A percentile compares a stretch with the other conserved stretches of the same genome.
These are phyloP conservation scores for Cinnamomum micranthum DNA, from an alignment of 164 flowering plant genomes.

Conservation along the genomic window DNA sequence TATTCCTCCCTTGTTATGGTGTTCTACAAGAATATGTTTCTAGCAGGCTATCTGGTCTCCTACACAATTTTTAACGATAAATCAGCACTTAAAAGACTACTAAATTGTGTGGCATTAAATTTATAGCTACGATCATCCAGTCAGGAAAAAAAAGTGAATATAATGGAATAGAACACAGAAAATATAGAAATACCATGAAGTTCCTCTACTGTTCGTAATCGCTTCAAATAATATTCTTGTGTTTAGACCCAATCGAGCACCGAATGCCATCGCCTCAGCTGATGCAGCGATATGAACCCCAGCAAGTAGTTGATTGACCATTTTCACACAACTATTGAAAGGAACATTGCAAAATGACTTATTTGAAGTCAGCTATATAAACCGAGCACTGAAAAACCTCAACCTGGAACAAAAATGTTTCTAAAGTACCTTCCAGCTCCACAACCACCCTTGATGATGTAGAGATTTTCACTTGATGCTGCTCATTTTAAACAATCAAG, in stretches of 20 bases:
- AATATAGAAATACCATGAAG: constrained; percentile 65
- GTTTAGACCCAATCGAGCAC: constrained; percentile 83
- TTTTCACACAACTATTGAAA: constrained; percentile 72
- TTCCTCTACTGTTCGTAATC: constrained; percentile 57
- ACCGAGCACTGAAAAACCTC: not conserved
- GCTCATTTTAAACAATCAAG: constrained; percentile 20
- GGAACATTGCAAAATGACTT: constrained; percentile 3
- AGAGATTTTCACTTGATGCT: constrained; percentile 97
- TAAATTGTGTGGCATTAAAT: too few relatives aligned
- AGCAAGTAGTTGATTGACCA: constrained; percentile 98
- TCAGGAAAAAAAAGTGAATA: not conserved
- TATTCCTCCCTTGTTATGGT: too few relatives aligned
- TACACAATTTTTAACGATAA: too few relatives aligned
- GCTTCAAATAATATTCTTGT: constrained; percentile 76
- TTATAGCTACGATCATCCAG: too few relatives aligned
- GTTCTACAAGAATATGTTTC: too few relatives aligned
- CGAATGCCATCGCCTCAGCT: constrained; percentile 99
- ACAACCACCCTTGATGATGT: constrained; percentile 82
- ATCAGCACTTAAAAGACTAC: too few relatives aligned
- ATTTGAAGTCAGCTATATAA: not conserved
- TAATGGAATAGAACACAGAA: not conserved
- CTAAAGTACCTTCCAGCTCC: constrained; percentile 89
- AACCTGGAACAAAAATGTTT: not conserved
- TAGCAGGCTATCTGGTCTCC: too few relatives aligned
- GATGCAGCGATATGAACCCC: constrained; percentile 98